phyloP scores from a whole-genome alignment of 2,329 filamentous ascomycete species.

The Claviceps capensis region DNA sequence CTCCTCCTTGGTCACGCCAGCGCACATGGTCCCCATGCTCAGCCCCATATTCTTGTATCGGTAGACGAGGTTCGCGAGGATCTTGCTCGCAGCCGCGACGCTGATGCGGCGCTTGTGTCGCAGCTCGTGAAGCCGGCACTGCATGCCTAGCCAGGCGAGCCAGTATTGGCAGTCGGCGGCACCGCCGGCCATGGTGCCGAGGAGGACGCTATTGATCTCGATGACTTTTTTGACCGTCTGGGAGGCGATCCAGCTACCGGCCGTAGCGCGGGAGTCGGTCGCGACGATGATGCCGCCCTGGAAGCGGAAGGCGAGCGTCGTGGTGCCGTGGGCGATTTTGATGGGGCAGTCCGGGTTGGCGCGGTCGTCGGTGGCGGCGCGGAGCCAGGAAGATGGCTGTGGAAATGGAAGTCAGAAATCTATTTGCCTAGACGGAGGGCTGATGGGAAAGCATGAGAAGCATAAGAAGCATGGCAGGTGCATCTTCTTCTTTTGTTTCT shows the following conservation, averaged over 20 bases:
- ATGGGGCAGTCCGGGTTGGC: slow-evolving; percentile 95
- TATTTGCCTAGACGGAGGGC: too few relatives aligned
- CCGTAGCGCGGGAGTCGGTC: slow-evolving; percentile 92
- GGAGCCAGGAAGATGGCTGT: slow-evolving; percentile 85
- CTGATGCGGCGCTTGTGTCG: slow-evolving; percentile 98
- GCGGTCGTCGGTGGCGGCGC: slow-evolving; percentile 92
- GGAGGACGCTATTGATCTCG: slow-evolving; percentile 85
- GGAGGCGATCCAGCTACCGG: slow-evolving; percentile 97
- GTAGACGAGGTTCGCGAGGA: slow-evolving; percentile 96
- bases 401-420: not conserved
- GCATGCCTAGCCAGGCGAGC: slow-evolving; percentile 97
- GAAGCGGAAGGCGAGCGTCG: slow-evolving; percentile 94
- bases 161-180: slow-evolving; percentile 99
- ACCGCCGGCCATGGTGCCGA: slow-evolving; percentile 97
- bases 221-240: slow-evolving; percentile 99
- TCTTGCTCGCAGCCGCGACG: slow-evolving; percentile 93
- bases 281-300: slow-evolving; percentile 97
- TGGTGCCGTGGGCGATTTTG: slow-evolving; percentile 98
- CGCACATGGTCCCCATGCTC: slow-evolving; percentile 99
- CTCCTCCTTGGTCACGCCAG: slow-evolving; percentile 88
- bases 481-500: too few relatives aligned
- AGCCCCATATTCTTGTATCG: slow-evolving; percentile 97
- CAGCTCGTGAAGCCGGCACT: slow-evolving; percentile 97
- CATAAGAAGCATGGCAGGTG: too few relatives aligned
- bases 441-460: too few relatives aligned